Base-by-base conservation (phyloP, 306 rosid genomes). In the Spatholobus suberectus region DNA sequence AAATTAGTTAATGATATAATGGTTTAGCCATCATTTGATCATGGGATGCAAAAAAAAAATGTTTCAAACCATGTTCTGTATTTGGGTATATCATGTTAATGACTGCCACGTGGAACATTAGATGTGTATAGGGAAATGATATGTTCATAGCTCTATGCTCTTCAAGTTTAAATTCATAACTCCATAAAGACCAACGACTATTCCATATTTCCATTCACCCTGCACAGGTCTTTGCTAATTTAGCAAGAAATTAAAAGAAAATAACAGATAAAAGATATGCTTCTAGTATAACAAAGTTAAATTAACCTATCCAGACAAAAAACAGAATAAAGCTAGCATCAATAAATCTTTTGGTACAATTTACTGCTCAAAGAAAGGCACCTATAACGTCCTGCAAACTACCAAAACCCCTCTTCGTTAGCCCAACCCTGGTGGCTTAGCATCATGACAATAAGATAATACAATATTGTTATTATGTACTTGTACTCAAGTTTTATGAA, bases 1-100 rank as follows among this genome's bases (percentile, higher is more conserved):
- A 62, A 87, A 76, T 41, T 67, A 59, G 32, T 69, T 65, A 70
- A 27, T 80, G 43, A 44, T 55, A 41, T 55, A 72, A 66, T 37
- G 8, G 54, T 70, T 26, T 65, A 13, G 52, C 69, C 35, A 57
- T 82, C 43, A 57, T 79, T 73, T 79, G 63, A 54, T 18, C 51
- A 47, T 51, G 49, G 77, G 44, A 47, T 37, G 72, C 21, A 32
- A 10, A 24, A 18, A 24, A 18, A 79, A 35, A 81, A 37, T 8
- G 54, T 59, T 58, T 69, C 78, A 75, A 44, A 32, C 32, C 70
- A 73, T 26, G 44, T 40, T 27, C 43, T 26, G 29, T 27, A 27
- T 67, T 37, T 11, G 44, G 58, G 27, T 66, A 77, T 18, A 47
- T 71, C 67, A 61, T 41, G 40, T n/a, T 49, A 71, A 76, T 54